These are phyloP conservation scores for Trametes pubescens DNA, from an alignment of 1,284 basidiomycete species.

Conservation along the genomic window DNA sequence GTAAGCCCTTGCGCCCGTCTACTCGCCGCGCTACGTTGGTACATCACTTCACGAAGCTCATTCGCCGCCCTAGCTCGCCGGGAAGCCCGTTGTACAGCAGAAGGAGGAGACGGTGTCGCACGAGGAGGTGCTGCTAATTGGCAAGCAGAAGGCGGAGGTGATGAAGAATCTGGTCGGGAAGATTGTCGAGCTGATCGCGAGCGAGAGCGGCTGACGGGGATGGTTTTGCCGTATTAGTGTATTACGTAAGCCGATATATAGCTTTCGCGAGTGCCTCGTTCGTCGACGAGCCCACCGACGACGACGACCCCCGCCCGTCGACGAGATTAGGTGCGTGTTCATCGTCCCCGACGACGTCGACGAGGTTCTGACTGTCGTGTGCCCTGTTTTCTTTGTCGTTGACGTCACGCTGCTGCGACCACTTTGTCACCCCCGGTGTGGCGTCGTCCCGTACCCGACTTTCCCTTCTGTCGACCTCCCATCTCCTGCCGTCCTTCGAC, in stretches of 20 bases:
- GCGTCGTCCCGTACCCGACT: conserved; percentile 2
- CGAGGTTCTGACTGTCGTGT: conserved; percentile 13
- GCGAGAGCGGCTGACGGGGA: conserved; percentile 29
- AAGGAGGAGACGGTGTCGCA: conserved; percentile 71
- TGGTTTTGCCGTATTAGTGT: conserved; percentile 21
- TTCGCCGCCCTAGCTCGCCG: conserved; percentile 59
- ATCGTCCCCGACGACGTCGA: conserved; percentile 15
- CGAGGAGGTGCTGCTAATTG: conserved; percentile 80
- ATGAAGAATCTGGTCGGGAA: conserved; percentile 73
- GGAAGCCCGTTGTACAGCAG: conserved; percentile 55
- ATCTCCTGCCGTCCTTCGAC: background rate
- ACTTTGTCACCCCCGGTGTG: conserved; percentile 13
- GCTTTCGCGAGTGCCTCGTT: conserved; percentile 8
- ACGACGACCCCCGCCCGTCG: conserved; percentile 24
- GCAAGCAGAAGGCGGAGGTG: conserved; percentile 72
- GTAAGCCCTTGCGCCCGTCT: conserved; percentile 46
- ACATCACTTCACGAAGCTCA: conserved; percentile 16
- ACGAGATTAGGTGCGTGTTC: conserved; percentile 29
- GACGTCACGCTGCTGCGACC: conserved; percentile 9
- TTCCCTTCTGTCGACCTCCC: conserved; percentile 13
- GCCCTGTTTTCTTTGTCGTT: conserved; percentile 10
- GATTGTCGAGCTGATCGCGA: conserved; percentile 56
- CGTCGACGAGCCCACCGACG: conserved; percentile 27
- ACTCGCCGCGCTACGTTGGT: background rate
- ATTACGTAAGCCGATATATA: conserved; percentile 32